Percentiles rank a stretch among this genome's conserved stretches.
These are phyloP conservation scores for Emericellopsis terricola DNA, from an alignment of 495 filamentous ascomycete genomes.

Conservation along the genomic window DNA sequence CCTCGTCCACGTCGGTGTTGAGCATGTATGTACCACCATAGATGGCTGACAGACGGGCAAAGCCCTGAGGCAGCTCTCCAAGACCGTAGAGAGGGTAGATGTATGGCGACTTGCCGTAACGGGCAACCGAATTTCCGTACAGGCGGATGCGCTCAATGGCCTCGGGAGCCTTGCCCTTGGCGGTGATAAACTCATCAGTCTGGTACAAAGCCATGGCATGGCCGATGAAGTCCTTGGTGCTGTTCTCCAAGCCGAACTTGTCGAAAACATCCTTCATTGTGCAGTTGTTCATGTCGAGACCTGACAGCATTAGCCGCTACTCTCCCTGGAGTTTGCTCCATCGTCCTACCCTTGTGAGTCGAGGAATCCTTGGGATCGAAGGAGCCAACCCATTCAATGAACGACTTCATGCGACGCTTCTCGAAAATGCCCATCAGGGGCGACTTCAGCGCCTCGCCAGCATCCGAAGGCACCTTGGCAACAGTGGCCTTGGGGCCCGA, in stretches of 20 bases:
- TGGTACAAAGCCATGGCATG: conserved; percentile 96
- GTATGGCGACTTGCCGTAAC: conserved; percentile 97
- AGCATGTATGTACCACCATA: conserved; percentile 99
- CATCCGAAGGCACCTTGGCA: conserved; percentile 91
- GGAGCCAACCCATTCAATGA: conserved; percentile 89
- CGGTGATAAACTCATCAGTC: conserved; percentile 69
- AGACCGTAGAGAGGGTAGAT: conserved; percentile 98
- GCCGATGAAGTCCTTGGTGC: conserved; percentile 88
- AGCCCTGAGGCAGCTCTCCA: conserved; percentile 94
- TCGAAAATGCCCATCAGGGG: conserved; percentile 95
- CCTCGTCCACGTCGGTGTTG: conserved; percentile 82
- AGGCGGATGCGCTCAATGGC: conserved; percentile 83
- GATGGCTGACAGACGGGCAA: conserved; percentile 91
- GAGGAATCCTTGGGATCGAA: conserved; percentile 72
- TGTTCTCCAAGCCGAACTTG: conserved; percentile 85
- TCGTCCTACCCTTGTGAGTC: conserved; percentile 61
- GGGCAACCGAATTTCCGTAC: conserved; percentile 94
- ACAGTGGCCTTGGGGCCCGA: conserved; percentile 65
- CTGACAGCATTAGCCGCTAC: conserved; percentile 23
- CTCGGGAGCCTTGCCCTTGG: conserved; percentile 58
- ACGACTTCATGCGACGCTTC: conserved; percentile 91
- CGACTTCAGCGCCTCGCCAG: conserved; percentile 74
- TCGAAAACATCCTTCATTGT: conserved; percentile 97
- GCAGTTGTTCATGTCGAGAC: conserved; percentile 56
- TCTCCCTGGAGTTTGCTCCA: background rate